Conservation (phyloP, 257 asterid species). For the Ocimum tenuiflorum region DNA sequence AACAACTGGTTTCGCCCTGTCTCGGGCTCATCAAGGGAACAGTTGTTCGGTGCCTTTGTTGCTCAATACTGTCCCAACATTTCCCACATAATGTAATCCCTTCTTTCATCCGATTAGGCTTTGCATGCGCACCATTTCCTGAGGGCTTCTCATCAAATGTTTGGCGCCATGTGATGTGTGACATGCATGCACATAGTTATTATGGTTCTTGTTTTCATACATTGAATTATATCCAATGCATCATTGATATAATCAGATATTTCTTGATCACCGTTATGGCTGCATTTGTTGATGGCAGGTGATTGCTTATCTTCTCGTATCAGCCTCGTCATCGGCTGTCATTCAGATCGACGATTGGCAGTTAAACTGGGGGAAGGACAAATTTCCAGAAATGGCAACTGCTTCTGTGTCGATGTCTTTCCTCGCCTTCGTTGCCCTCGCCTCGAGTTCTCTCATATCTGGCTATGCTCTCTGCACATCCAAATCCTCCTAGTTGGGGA, state of each 20-base stretch:
- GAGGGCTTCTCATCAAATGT: no score
- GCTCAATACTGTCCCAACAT: no score
- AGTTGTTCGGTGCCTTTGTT: no score
- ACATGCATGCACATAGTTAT: not conserved
- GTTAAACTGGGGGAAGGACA: conserved; percentile 78
- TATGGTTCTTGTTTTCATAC: no score
- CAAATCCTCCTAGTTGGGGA: conserved; percentile 21
- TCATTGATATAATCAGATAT: no score
- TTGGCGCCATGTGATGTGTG: no score
- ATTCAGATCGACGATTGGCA: conserved; percentile 74
- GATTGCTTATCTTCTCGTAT: conserved; percentile 75
- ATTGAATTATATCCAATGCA: not conserved
- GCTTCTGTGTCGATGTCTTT: conserved; percentile 67
- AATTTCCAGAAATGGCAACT: conserved; percentile 72
- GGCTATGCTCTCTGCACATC: conserved; percentile 67
- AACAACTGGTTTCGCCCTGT: no score
- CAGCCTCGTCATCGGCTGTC: conserved; percentile 89
- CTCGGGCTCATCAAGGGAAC: no score
- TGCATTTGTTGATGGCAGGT: conserved; percentile 36
- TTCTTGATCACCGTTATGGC: not conserved
- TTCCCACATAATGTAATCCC: no score
- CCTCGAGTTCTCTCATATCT: conserved; percentile 66
- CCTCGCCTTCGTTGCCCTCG: conserved; percentile 70
- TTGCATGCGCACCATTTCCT: no score
- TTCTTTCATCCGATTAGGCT: no score